phyloP scores from a whole-genome alignment of 164 flowering plant genomes.

The Paratinospora sagittata region DNA sequence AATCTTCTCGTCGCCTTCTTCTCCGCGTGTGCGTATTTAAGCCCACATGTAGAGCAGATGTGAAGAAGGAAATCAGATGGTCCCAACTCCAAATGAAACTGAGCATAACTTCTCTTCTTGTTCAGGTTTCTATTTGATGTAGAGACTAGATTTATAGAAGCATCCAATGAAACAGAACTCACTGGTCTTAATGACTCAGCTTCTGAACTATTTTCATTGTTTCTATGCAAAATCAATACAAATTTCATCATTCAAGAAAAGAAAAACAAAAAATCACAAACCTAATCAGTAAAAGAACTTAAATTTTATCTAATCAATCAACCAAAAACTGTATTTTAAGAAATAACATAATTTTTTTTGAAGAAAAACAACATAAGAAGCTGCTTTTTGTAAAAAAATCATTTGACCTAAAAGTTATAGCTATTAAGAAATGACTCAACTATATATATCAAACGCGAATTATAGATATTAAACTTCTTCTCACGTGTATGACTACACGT shows the following conservation, averaged over 20 bases:
- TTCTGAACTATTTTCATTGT: neutral
- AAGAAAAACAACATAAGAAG: too few relatives aligned
- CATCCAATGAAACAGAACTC: constrained; percentile 15
- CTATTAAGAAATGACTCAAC: too few relatives aligned
- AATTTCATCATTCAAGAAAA: neutral
- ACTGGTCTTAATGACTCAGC: neutral
- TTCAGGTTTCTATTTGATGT: constrained; percentile 28
- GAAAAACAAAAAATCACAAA: neutral
- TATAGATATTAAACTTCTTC: too few relatives aligned
- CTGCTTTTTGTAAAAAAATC: too few relatives aligned
- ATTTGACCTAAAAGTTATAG: too few relatives aligned
- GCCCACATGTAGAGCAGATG: too few relatives aligned
- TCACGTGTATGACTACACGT: too few relatives aligned
- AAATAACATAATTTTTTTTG: too few relatives aligned
- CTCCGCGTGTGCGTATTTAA: constrained; percentile 65
- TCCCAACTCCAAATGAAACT: constrained; percentile 78
- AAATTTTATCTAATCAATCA: too few relatives aligned
- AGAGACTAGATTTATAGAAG: constrained; percentile 10
- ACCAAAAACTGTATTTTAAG: too few relatives aligned
- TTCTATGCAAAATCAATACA: constrained; percentile 8
- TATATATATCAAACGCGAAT: too few relatives aligned
- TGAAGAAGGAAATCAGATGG: constrained; percentile 86
- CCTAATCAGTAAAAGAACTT: too few relatives aligned
- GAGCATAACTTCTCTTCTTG: constrained; percentile 85
- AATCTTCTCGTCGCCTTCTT: constrained; percentile 60